phyloP scores from a whole-genome alignment of 257 asterid species.

The Asclepias syriaca region DNA sequence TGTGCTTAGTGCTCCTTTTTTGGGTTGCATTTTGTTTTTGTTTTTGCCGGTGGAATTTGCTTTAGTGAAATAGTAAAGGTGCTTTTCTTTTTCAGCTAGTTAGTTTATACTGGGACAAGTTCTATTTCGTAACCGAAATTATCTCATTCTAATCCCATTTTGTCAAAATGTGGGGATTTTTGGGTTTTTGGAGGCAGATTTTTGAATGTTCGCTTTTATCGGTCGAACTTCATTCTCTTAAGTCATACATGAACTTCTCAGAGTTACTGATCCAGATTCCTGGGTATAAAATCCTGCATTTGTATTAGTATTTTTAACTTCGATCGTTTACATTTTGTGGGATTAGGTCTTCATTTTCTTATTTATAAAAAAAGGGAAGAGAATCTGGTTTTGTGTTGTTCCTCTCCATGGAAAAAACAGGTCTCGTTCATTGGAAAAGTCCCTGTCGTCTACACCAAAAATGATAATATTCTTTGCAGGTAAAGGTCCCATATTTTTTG shows the following conservation, averaged over 20 bases:
- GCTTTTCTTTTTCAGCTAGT: not conserved
- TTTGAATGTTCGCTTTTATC: no score
- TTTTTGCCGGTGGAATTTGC: not conserved
- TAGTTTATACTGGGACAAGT: no score
- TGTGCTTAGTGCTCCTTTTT: not conserved
- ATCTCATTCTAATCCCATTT: not conserved
- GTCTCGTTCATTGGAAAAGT: not conserved
- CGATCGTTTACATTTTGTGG: not conserved
- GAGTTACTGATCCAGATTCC: no score
- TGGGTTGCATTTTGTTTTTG: not conserved
- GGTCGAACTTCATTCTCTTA: no score
- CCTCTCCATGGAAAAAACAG: not conserved
- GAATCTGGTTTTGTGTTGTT: not conserved
- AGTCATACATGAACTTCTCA: no score
- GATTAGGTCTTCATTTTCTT: not conserved
- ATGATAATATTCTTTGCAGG: not conserved
- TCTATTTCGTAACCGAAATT: not conserved
- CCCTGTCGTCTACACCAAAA: not conserved
- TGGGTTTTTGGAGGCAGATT: no score
- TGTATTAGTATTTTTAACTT: not conserved
- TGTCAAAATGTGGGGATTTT: not conserved
- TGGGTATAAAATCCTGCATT: no score
- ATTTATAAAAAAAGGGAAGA: no score
- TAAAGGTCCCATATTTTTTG: not conserved
- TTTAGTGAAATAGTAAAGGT: not conserved